Conservation (phyloP, 306 rosid species). For the Prunus davidiana region DNA sequence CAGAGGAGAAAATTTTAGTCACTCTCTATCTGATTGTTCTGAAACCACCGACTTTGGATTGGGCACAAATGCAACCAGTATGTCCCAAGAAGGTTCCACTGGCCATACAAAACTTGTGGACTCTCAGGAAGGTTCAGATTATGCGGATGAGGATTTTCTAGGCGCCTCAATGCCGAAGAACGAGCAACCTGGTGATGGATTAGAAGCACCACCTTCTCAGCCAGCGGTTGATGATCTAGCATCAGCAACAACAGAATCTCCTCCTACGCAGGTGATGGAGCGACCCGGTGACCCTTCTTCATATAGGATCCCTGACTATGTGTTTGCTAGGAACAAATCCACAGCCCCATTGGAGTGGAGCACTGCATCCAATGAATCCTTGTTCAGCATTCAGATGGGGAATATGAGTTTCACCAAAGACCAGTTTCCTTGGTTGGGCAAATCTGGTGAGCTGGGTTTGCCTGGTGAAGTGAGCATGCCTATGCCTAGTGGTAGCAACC, state of each 20-base stretch:
- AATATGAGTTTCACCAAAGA: conserved; percentile 80
- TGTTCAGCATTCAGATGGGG: conserved; percentile 88
- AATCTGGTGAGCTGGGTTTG: conserved; percentile 50
- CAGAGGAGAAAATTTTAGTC: neutral
- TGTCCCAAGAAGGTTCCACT: neutral
- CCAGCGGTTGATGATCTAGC: conserved; percentile 20
- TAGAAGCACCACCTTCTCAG: conserved; percentile 1
- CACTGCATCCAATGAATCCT: conserved; percentile 67
- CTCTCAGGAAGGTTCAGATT: neutral
- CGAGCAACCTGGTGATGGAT: conserved; percentile 13
- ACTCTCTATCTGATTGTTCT: conserved; percentile 1
- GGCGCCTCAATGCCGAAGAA: conserved; percentile 26
- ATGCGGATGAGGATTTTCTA: conserved; percentile 29
- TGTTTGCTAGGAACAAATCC: conserved; percentile 59
- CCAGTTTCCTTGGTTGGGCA: conserved; percentile 26
- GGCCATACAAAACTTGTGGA: neutral
- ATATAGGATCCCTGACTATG: conserved; percentile 66
- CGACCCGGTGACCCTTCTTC: conserved; percentile 35
- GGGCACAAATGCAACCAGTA: conserved; percentile 3
- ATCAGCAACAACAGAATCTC: conserved; percentile 43
- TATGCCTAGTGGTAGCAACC: conserved; percentile 3
- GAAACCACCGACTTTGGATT: neutral
- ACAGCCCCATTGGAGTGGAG: conserved; percentile 75
- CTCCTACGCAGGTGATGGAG: conserved; percentile 71
- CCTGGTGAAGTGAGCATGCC: conserved; percentile 27